These are phyloP conservation scores for Monilinia laxa DNA, from an alignment of 2,329 filamentous ascomycete species.

Conservation along the genomic window DNA sequence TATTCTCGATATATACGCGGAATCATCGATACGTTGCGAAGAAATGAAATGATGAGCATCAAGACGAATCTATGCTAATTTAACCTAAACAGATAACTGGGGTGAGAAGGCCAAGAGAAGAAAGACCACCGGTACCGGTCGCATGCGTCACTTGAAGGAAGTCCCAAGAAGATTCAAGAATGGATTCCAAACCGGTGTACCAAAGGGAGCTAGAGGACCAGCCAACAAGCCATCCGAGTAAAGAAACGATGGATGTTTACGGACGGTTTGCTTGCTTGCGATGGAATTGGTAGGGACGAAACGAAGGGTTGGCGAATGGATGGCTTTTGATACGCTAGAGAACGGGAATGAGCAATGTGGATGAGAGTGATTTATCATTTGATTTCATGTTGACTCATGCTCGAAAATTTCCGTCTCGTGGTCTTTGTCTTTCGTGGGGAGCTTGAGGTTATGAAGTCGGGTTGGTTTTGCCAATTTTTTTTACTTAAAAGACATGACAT, in stretches of 20 bases:
- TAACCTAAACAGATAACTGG: conserved; percentile 88
- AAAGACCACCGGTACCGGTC: conserved; percentile 97
- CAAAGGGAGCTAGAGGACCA: conserved; percentile 78
- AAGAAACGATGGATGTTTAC: conserved; percentile 41
- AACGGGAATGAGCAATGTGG: conserved; percentile 13
- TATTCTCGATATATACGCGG: neutral
- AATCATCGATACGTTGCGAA: conserved; percentile 26
- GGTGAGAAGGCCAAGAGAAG: conserved; percentile 99
- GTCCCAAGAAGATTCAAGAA: conserved; percentile 95
- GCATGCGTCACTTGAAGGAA: conserved; percentile 91
- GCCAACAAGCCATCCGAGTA: conserved; percentile 40
- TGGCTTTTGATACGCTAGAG: conserved; percentile 23
- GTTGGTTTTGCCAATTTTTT: conserved; percentile 12
- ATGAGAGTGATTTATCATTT: conserved; percentile 12
- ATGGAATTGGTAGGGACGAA: conserved; percentile 34
- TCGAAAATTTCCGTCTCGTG: conserved; percentile 14
- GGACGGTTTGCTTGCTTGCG: conserved; percentile 39
- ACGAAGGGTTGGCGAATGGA: conserved; percentile 30
- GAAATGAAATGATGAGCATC: conserved; percentile 49
- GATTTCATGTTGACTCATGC: conserved; percentile 20
- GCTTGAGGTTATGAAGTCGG: conserved; percentile 13
- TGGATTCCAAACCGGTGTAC: conserved; percentile 88
- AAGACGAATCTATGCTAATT: conserved; percentile 69
- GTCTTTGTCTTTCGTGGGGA: conserved; percentile 3
- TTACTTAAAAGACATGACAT: conserved; percentile 12